Evolutionary conservation across 208 protist species (phyloP).

Genomic region (Trypanosoma mega): DNA sequence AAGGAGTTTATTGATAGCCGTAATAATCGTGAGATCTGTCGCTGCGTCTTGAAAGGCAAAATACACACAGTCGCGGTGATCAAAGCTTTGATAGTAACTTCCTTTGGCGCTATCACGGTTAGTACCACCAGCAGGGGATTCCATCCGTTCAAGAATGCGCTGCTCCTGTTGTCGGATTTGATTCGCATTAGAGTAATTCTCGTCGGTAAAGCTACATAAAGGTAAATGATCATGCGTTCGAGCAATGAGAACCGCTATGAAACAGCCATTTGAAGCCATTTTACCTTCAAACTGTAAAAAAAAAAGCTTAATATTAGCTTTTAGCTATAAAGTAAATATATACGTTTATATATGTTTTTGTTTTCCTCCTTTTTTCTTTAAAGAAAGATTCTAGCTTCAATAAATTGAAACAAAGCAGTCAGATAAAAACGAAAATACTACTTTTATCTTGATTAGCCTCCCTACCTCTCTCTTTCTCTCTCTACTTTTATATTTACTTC

Average conservation of each 20-base stretch:
- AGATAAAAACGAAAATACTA: too few species aligned
- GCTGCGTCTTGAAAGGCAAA: slow-evolving; percentile 88
- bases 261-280: slow-evolving; percentile 86
- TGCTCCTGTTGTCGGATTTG: slow-evolving; percentile 80
- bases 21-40: slow-evolving; percentile 83
- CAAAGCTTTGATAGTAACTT: slow-evolving; percentile 91
- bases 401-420: too few species aligned
- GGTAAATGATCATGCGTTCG: slow-evolving; percentile 82
- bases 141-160: slow-evolving; percentile 84
- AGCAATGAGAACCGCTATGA: slow-evolving; percentile 84
- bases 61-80: slow-evolving; percentile 88
- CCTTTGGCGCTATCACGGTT: slow-evolving; percentile 42
- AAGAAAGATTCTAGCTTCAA: too few species aligned
- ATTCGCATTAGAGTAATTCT: slow-evolving; percentile 76
- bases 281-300: neutral
- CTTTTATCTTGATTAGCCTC: too few species aligned
- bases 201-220: slow-evolving; percentile 83
- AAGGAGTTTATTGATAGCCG: slow-evolving; percentile 88
- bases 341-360: neutral
- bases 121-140: slow-evolving; percentile 54
- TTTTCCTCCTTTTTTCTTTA: too few species aligned
- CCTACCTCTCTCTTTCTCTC: too few species aligned
- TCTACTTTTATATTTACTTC: too few species aligned
- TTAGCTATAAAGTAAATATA: neutral
- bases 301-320: neutral